Evolutionary conservation across 768 basidiomycete genomes (phyloP).

Genomic region (Omphalotus guepiniiformis): DNA sequence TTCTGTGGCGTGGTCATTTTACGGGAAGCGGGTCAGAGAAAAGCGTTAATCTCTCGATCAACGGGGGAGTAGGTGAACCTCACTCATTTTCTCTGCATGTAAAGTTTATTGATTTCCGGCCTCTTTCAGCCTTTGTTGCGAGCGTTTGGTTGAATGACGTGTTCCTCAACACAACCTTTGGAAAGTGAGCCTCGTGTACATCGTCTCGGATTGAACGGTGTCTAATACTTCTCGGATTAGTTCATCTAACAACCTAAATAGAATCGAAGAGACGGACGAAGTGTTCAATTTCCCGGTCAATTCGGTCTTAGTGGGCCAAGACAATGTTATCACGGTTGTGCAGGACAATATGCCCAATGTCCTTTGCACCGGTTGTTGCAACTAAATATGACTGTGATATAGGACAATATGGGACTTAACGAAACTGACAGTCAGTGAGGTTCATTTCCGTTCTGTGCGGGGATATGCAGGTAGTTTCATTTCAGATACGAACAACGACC

Average conservation of each 20-base stretch:
- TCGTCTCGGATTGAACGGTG: conserved; percentile 21
- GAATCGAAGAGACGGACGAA: conserved; percentile 58
- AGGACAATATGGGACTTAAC: conserved; percentile 61
- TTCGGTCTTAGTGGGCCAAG: conserved; percentile 36
- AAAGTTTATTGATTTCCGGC: not conserved
- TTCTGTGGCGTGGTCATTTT: conserved; percentile 84
- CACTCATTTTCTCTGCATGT: conserved; percentile 35
- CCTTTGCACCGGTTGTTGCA: no score
- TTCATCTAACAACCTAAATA: conserved; percentile 61
- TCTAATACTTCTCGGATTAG: conserved; percentile 26
- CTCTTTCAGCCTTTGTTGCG: conserved; percentile 31
- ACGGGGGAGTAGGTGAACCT: conserved; percentile 71
- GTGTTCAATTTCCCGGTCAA: conserved; percentile 44
- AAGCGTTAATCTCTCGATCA: conserved; percentile 71
- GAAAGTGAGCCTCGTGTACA: conserved; percentile 41
- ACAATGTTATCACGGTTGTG: conserved; percentile 54
- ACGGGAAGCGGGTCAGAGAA: conserved; percentile 52
- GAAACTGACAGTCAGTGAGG: conserved; percentile 25
- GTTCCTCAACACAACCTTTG: conserved; percentile 53
- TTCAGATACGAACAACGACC: conserved; percentile 25
- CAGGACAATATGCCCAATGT: conserved; percentile 30
- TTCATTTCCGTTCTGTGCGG: not conserved
- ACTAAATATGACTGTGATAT: not conserved
- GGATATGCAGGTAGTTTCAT: not conserved
- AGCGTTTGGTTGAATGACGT: conserved; percentile 54